Base-by-base conservation (phyloP, 306 rosid species). In the Fragaria ananassa region DNA sequence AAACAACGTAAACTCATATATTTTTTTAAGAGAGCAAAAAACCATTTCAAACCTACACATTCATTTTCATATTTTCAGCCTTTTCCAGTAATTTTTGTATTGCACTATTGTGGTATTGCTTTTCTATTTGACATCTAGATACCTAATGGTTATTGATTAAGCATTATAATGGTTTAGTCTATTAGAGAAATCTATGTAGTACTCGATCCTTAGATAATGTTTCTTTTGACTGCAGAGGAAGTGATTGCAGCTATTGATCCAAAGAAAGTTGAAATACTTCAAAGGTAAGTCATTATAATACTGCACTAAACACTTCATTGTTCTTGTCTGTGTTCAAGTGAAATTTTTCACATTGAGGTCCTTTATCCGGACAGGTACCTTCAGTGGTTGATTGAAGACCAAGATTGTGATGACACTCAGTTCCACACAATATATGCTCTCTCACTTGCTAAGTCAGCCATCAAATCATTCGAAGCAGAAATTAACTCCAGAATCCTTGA, bases 361-460 rank as follows among this genome's bases (percentile, higher is more conserved):
- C 77, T 81, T 47, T 83, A 45, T 66, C 73, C 78, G 41, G 2
- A 10, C 84, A 95, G 98, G 83, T 95, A 92, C 78, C 95, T 95
- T 69, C 98, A 90, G 69, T 95, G 98, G 97, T 87, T 95, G 90
- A 92, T 95, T 82, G 98, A 95, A 89, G 96, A 92, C 62, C 89
- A 83, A 84, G 98, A 95, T 53, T 92, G 89, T 49, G 60, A 49
- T 65, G 93, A 92, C 70, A 81, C 87, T 78, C 96, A 85, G 80
- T 89, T 92, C 77, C 98, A 92, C 84, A 92, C 98, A 0, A 73
- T 95, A 73, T 95, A 95, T 87, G 91, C 97, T 68, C 95, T 95
- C 76, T 95, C 98, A 74, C 93, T 95, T 69, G 91, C 97, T 70
- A 92, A 89, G 86, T 92, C 98, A 79, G 89, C 96, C 15, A 83